Conservation (phyloP, 2,329 filamentous ascomycete species). For the Dothideomycetidae sp. region DNA sequence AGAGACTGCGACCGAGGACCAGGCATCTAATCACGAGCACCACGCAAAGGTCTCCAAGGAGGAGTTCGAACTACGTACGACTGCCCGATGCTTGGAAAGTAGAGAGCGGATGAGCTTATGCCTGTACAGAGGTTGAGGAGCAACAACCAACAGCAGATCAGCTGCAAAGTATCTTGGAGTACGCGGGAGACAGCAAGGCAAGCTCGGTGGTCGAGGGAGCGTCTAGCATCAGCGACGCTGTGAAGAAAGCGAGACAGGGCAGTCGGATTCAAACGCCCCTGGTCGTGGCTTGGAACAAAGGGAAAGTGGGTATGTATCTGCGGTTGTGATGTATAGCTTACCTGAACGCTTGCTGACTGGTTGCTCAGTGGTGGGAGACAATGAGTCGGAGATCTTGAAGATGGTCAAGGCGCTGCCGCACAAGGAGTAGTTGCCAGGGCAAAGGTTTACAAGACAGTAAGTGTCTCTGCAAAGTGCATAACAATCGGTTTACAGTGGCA, state of each 20-base stretch:
- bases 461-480: too few relatives aligned
- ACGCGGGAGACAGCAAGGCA: conserved; percentile 50
- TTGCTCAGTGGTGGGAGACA: conserved; percentile 54
- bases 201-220: conserved; percentile 62
- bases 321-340: too few relatives aligned
- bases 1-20: conserved; percentile 56
- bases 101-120: neutral
- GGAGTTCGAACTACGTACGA: conserved; percentile 60
- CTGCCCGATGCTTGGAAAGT: neutral
- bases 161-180: conserved; percentile 69
- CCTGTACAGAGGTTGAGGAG: conserved; percentile 53
- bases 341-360: neutral
- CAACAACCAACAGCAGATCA: conserved; percentile 68
- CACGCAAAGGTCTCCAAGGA: conserved; percentile 46
- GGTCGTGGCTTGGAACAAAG: conserved; percentile 90
- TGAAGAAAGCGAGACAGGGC: conserved; percentile 59
- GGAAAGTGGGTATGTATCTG: conserved; percentile 47
- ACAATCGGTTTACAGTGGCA: too few relatives aligned
- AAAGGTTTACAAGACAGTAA: too few relatives aligned
- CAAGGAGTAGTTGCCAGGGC: conserved; percentile 18
- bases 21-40: conserved; percentile 50
- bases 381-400: conserved; percentile 79
- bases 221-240: conserved; percentile 56
- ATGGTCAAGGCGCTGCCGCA: conserved; percentile 49
- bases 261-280: conserved; percentile 61